Evolutionary conservation across 1,284 basidiomycete species (phyloP).

Genomic region (Ceratobasidium sp.): DNA sequence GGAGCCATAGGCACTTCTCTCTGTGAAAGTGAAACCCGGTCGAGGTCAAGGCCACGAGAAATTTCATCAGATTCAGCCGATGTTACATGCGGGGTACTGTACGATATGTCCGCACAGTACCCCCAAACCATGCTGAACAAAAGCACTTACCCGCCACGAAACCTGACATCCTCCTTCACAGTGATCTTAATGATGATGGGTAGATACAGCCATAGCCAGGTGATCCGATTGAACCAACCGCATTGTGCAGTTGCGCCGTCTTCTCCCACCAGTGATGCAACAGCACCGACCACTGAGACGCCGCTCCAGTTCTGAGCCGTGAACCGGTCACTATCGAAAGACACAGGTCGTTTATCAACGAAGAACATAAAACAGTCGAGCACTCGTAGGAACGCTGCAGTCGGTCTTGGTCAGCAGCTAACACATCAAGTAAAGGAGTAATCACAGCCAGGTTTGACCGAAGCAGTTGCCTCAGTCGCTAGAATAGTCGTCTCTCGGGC

Average conservation of each 20-base stretch:
- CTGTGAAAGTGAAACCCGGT: neutral
- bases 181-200: neutral
- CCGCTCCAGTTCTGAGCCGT: neutral
- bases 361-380: neutral
- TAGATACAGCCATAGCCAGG: constrained; percentile 8
- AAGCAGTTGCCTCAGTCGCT: too few relatives aligned
- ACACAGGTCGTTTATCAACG: neutral
- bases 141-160: constrained; percentile 23
- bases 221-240: neutral
- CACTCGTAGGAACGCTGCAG: neutral
- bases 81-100: too few relatives aligned
- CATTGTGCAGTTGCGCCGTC: constrained; percentile 4
- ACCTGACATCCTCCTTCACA: neutral
- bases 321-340: neutral
- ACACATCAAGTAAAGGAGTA: too few relatives aligned
- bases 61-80: neutral
- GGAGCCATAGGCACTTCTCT: neutral
- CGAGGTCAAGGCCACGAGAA: too few relatives aligned
- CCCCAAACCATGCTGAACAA: neutral
- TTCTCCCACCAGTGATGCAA: neutral
- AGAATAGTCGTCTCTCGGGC: too few relatives aligned
- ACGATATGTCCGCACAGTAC: neutral
- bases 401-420: too few relatives aligned
- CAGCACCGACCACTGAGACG: neutral
- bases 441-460: too few relatives aligned